Base-by-base conservation (phyloP, 2,329 filamentous ascomycete species). In the Mollisia scopiformis region DNA sequence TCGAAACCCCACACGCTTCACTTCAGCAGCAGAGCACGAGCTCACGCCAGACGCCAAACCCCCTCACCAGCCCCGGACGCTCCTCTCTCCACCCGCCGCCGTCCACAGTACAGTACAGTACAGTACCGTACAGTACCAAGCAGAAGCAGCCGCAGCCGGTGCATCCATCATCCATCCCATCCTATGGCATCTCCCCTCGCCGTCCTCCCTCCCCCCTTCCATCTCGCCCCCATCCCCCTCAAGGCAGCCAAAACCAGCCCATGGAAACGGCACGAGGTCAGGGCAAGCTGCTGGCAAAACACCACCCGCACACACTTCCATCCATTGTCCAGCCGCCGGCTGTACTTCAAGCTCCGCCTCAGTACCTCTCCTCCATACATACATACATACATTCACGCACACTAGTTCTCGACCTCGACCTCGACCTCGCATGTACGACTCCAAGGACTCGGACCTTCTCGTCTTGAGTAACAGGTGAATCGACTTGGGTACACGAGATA, bases 1-100 rank as follows among this genome's bases (percentile, higher is more conserved):
- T n/a, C n/a, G n/a, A 52, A 52, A 51, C 55, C 55, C 55, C 55
- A 58, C 55, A 58, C 55, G 47, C 55, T 52, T 52, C 35, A 31
- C 30, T 43, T 57, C 41, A n/a, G n/a, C n/a, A n/a, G n/a, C n/a
- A n/a, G n/a, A n/a, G n/a, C n/a, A n/a, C n/a, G n/a, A n/a, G n/a
- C n/a, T n/a, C n/a, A n/a, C n/a, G n/a, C n/a, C n/a, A n/a, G n/a
- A n/a, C n/a, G n/a, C n/a, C n/a, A n/a, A n/a, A n/a, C n/a, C n/a
- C n/a, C n/a, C n/a, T n/a, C n/a, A n/a, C n/a, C n/a, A n/a, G n/a
- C n/a, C n/a, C n/a, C n/a, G n/a, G n/a, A n/a, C n/a, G n/a, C n/a
- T n/a, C n/a, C n/a, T n/a, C n/a, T n/a, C n/a, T n/a, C n/a, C n/a
- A n/a, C n/a, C n/a, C n/a, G n/a, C n/a, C n/a, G n/a, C n/a, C n/a